A percentile compares a stretch with the other conserved stretches of the same genome.
These are phyloP conservation scores for Podila clonocystis DNA, from an alignment of 192 early-diverging fungal genomes.

Conservation along the genomic window DNA sequence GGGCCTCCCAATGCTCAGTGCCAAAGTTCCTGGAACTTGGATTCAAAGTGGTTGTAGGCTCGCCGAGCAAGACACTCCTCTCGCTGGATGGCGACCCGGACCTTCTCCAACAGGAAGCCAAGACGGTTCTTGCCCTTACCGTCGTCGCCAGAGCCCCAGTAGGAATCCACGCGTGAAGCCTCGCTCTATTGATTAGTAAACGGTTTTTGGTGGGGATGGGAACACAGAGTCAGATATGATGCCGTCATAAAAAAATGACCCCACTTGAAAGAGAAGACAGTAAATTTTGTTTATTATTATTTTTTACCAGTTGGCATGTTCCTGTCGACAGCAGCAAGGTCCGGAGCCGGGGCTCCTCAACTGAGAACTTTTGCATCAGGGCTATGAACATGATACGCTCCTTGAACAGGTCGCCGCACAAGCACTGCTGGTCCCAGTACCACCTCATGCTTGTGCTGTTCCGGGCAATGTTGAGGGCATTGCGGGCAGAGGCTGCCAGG, in stretches of 20 bases:
- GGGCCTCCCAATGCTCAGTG: too few species aligned
- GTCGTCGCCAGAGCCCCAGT: conserved; percentile 1
- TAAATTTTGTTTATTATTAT: too few species aligned
- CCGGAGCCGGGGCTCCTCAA: background rate
- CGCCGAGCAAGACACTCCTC: background rate
- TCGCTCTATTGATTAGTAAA: background rate
- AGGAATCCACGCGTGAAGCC: background rate
- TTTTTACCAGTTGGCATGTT: conserved; percentile 7
- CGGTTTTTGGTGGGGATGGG: background rate
- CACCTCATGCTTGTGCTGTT: background rate
- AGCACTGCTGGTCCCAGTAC: conserved; percentile 3
- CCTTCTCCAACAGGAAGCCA: conserved; percentile 6
- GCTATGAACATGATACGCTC: conserved; percentile 5
- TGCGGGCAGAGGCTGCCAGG: background rate
- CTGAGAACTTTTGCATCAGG: conserved; percentile 2
- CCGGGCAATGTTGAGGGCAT: background rate
- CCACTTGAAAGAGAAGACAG: background rate
- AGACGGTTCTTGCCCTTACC: conserved; percentile 3
- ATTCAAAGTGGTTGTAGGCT: background rate
- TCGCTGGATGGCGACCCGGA: background rate
- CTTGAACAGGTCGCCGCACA: conserved; percentile 2
- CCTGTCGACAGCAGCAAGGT: conserved; percentile 1
- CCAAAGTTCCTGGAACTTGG: background rate
- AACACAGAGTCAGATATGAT: background rate
- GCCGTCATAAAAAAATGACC: background rate